A percentile compares a stretch with the other conserved stretches of the same genome.
phyloP scores from a whole-genome alignment of 495 filamentous ascomycete species.

The Podospora australis region DNA sequence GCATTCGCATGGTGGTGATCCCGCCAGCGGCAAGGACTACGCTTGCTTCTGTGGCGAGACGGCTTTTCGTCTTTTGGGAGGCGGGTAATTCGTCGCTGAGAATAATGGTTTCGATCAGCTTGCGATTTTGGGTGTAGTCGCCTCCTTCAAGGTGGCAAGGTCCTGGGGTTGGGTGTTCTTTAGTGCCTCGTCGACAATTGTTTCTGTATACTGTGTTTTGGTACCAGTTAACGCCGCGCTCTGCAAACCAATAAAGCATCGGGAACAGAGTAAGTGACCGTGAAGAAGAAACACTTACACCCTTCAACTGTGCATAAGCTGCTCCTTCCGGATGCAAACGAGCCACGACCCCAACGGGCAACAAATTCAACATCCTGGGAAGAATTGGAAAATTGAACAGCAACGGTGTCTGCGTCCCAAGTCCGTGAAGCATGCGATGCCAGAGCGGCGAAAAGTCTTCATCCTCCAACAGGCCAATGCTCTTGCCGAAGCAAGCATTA shows the following conservation, averaged over 20 bases:
- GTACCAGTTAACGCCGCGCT: neutral
- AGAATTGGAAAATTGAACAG: neutral
- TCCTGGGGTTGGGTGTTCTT: too few species aligned
- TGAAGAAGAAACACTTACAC: neutral
- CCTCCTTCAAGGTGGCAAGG: neutral
- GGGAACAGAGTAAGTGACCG: neutral
- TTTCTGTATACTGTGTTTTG: neutral
- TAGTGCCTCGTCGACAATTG: neutral
- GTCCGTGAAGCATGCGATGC: neutral
- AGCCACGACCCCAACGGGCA: neutral
- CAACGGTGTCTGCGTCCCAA: neutral
- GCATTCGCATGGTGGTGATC: neutral
- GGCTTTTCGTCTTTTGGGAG: neutral
- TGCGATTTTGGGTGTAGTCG: neutral
- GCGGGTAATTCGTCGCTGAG: neutral
- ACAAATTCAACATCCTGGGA: neutral
- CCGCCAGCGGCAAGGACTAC: neutral
- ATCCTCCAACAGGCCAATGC: neutral
- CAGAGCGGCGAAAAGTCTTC: neutral
- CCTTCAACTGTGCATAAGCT: neutral
- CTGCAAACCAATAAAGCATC: neutral
- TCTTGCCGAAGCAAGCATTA: neutral
- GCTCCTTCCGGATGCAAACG: neutral
- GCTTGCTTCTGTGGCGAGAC: neutral
- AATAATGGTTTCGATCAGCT: neutral